Evolutionary conservation across 768 basidiomycete genomes (phyloP).

Genomic region (Leccinellum luteum): DNA sequence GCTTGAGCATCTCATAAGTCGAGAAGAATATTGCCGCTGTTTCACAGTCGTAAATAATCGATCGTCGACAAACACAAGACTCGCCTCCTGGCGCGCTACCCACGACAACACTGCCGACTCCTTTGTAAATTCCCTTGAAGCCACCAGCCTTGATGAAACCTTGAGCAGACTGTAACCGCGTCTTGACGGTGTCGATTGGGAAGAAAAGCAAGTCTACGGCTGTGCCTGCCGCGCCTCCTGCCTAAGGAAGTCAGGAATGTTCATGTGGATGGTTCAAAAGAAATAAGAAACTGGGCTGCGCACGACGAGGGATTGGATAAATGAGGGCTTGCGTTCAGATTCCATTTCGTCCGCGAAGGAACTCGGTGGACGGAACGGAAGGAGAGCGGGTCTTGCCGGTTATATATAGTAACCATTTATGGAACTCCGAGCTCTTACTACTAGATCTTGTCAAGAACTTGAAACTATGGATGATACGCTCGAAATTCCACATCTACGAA

Average conservation of each 20-base stretch:
- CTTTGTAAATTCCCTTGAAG: constrained; percentile 88
- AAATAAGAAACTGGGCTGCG: constrained; percentile 19
- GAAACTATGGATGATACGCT: constrained; percentile 63
- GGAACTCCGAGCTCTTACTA: no score
- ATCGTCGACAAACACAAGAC: constrained; percentile 8
- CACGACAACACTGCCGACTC: constrained; percentile 89
- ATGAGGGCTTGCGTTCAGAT: constrained; percentile 37
- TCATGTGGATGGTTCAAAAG: constrained; percentile 5
- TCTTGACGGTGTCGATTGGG: constrained; percentile 96
- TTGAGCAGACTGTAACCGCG: constrained; percentile 83
- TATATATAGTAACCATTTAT: constrained; percentile 2
- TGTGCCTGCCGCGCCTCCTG: constrained; percentile 89
- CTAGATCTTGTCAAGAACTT: no score
- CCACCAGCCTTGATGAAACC: constrained; percentile 88
- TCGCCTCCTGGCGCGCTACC: constrained; percentile 95
- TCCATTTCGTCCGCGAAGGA: constrained; percentile 20
- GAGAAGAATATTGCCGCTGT: constrained; percentile 94
- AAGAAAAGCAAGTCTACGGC: constrained; percentile 95
- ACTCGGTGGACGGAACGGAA: constrained; percentile 8
- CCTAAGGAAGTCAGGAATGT: constrained; percentile 41
- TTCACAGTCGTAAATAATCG: constrained; percentile 1
- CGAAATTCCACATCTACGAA: constrained; percentile 37
- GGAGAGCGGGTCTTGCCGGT: background rate
- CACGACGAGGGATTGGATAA: constrained; percentile 48
- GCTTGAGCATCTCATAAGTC: constrained; percentile 88